phyloP scores from a whole-genome alignment of 768 basidiomycete species.

The Boletus rubescentipes region DNA sequence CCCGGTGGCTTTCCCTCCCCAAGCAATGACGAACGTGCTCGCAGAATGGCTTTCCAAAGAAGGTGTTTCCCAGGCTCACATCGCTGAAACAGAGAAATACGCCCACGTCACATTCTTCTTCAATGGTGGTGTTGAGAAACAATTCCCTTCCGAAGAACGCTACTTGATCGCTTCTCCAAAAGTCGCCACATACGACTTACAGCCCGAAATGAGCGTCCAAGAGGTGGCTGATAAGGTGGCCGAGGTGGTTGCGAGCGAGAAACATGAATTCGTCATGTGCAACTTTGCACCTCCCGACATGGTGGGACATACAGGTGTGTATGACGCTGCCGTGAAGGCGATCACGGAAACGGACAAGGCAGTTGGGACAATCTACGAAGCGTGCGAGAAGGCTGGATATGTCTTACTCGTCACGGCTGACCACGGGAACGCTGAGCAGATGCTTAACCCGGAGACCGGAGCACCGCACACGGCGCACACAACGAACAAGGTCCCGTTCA shows the following conservation, averaged over 20 bases:
- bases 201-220: slow-evolving; percentile 88
- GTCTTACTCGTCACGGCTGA: slow-evolving; percentile 87
- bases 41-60: slow-evolving; percentile 87
- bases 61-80: slow-evolving; percentile 81
- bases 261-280: slow-evolving; percentile 93
- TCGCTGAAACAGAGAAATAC: slow-evolving; percentile 98
- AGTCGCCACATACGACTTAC: slow-evolving; percentile 91
- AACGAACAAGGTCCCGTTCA: slow-evolving; percentile 86
- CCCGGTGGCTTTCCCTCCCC: slow-evolving; percentile 89
- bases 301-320: slow-evolving; percentile 94
- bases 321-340: slow-evolving; percentile 87
- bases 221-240: slow-evolving; percentile 92
- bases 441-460: slow-evolving; percentile 80
- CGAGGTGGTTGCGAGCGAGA: slow-evolving; percentile 65
- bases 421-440: slow-evolving; percentile 96
- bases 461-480: slow-evolving; percentile 92
- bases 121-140: slow-evolving; percentile 94
- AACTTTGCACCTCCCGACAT: slow-evolving; percentile 98
- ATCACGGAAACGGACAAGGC: slow-evolving; percentile 87
- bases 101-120: slow-evolving; percentile 99
- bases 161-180: slow-evolving; percentile 91
- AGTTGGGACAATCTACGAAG: slow-evolving; percentile 83
- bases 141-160: slow-evolving; percentile 79
- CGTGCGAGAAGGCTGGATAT: slow-evolving; percentile 84
- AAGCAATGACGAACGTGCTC: slow-evolving; percentile 90